Conservation (phyloP, 768 basidiomycete species). For the Agaricus subrufescens region DNA sequence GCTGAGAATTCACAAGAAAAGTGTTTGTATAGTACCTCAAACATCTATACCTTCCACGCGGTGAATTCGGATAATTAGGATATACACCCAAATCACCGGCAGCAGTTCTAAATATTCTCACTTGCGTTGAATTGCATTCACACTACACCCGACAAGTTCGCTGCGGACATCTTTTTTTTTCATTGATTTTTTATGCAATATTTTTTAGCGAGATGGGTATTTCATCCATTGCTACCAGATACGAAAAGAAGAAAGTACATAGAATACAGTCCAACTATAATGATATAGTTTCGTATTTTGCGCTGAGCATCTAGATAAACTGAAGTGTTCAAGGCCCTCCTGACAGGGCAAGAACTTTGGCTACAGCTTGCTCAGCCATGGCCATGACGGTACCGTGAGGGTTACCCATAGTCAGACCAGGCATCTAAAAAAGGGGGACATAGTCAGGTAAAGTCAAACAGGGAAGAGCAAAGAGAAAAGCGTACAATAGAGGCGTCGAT, state of each 20-base stretch:
- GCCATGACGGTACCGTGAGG: constrained; percentile 8
- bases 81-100: no score
- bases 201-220: neutral
- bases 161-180: no score
- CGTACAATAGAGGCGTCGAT: constrained; percentile 29
- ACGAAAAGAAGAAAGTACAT: neutral
- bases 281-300: neutral
- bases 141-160: no score
- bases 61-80: no score
- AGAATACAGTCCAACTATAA: neutral
- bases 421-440: neutral
- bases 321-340: neutral
- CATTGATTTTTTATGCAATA: no score
- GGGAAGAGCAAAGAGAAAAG: neutral
- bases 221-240: no score
- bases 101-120: no score
- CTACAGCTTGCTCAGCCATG: constrained; percentile 5
- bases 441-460: neutral
- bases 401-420: constrained; percentile 7
- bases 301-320: no score
- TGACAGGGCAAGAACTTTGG: constrained; percentile 4
- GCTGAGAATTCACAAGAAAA: no score
- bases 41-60: no score
- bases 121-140: no score
- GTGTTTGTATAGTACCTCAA: no score